phyloP scores from a whole-genome alignment of 2,329 filamentous ascomycete species.

The Penicillium aurantiogriseum region DNA sequence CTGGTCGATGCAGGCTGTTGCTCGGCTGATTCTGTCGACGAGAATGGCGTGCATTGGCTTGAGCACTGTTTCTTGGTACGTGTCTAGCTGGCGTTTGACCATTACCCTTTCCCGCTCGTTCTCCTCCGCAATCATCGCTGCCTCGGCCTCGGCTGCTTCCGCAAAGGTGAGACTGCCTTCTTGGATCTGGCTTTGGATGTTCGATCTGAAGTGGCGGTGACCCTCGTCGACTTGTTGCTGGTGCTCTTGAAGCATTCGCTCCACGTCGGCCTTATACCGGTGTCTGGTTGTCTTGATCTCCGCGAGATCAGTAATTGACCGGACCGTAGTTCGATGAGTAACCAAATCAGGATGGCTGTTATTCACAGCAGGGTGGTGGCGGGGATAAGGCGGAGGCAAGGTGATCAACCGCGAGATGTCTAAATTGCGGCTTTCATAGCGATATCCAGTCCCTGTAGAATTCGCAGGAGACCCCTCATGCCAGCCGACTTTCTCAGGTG shows the following conservation, averaged over 20 bases:
- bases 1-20: slow-evolving; percentile 72
- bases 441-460: slow-evolving; percentile 16
- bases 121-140: slow-evolving; percentile 70
- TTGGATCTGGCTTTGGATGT: slow-evolving; percentile 75
- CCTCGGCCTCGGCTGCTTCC: slow-evolving; percentile 78
- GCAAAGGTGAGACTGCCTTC: slow-evolving; percentile 77
- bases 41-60: slow-evolving; percentile 78
- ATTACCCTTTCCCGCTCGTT: slow-evolving; percentile 67
- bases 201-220: slow-evolving; percentile 65
- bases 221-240: slow-evolving; percentile 56
- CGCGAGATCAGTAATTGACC: slow-evolving; percentile 68
- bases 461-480: slow-evolving; percentile 47
- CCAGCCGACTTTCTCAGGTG: slow-evolving; percentile 63
- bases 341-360: slow-evolving; percentile 92
- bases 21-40: slow-evolving; percentile 69
- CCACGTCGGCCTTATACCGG: slow-evolving; percentile 51
- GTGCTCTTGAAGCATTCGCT: slow-evolving; percentile 54
- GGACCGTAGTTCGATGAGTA: slow-evolving; percentile 70
- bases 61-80: slow-evolving; percentile 79
- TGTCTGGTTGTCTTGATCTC: slow-evolving; percentile 68
- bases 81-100: slow-evolving; percentile 77
- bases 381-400: slow-evolving; percentile 86
- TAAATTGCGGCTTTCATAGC: slow-evolving; percentile 55
- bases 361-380: slow-evolving; percentile 92
- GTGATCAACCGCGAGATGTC: slow-evolving; percentile 93